Evolutionary conservation across 148 eudicot species (phyloP), one percentile per base, ranked within the genome.

Genomic region (Camellia japonica): DNA sequence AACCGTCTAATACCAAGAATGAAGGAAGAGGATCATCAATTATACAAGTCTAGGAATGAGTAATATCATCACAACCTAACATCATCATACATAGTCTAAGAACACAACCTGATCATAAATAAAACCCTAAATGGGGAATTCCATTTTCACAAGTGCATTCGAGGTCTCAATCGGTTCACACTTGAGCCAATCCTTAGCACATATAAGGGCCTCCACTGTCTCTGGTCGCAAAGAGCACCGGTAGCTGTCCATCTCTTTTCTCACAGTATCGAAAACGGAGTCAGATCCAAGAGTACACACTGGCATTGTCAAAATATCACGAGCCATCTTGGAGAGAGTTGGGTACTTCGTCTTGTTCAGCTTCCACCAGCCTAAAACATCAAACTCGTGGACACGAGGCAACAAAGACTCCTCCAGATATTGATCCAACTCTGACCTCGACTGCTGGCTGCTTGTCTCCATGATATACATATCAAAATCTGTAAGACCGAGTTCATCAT

Each of bases 311-410:
- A 96, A 77, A 30, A 96, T 81, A 82, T 96, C 99, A 2, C 95
- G 89, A 7, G 99, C 99, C 99, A 96, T 93, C 85, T 92, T 93
- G 2, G 98, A 96, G 6, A 96, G 92, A 12, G 93, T 95, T 0
- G 99, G 99, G 81, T 95, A 95, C 91, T 95, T 95, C 62, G 85
- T 77, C 81, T 87, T 85, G 88, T 95, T 93, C 6, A 95, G 84
- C 73, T 90, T 95, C 99, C 99, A 95, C 99, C 99, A 95, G 41
- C 97, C 97, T 8, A 95, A 64, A 56, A 95, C 97, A 73, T 95
- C 99, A 77, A 95, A 92, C 80, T 93, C 99, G 30, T 87, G 93
- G 46, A 92, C 88, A 6, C 97, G 83, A 0, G 99, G 99, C 79
- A 95, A 80, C 43, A 96, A 85, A 11, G 98, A 93, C 90, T 96